These are phyloP conservation scores for Phlyctochytrium planicorne DNA, from an alignment of 192 early-diverging fungal species.

Conservation along the genomic window DNA sequence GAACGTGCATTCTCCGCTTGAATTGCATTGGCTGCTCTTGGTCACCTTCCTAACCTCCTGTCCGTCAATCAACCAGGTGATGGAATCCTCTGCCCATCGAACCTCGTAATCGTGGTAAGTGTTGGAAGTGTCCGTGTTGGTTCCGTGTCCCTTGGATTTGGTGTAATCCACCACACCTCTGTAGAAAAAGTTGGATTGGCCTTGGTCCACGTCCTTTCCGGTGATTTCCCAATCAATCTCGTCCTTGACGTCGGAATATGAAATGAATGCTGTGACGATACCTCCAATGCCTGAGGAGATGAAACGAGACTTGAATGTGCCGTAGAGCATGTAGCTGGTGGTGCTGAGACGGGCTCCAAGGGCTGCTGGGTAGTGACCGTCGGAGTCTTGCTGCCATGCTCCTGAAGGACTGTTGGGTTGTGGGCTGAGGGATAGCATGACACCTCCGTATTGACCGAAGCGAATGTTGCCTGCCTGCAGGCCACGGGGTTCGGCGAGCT, in stretches of 20 bases:
- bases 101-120: conserved; percentile 27
- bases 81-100: conserved; percentile 23
- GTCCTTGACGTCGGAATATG: conserved; percentile 38
- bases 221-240: conserved; percentile 52
- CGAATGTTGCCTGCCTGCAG: conserved; percentile 25
- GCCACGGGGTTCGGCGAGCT: conserved; percentile 3
- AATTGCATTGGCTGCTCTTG: conserved; percentile 7
- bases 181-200: conserved; percentile 42
- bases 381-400: neutral
- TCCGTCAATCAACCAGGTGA: conserved; percentile 39
- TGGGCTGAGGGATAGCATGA: conserved; percentile 15
- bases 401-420: conserved; percentile 6
- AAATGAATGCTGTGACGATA: conserved; percentile 41
- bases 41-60: neutral
- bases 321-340: conserved; percentile 35
- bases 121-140: neutral
- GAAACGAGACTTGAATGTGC: conserved; percentile 25
- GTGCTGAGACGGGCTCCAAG: conserved; percentile 27
- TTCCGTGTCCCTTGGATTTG: conserved; percentile 11
- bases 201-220: conserved; percentile 17
- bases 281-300: conserved; percentile 8
- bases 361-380: conserved; percentile 9
- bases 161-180: conserved; percentile 23
- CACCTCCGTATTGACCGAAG: conserved; percentile 29
- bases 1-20: conserved; percentile 24